Conservation (phyloP, 768 basidiomycete species). For the Tylopilus subfusipes region DNA sequence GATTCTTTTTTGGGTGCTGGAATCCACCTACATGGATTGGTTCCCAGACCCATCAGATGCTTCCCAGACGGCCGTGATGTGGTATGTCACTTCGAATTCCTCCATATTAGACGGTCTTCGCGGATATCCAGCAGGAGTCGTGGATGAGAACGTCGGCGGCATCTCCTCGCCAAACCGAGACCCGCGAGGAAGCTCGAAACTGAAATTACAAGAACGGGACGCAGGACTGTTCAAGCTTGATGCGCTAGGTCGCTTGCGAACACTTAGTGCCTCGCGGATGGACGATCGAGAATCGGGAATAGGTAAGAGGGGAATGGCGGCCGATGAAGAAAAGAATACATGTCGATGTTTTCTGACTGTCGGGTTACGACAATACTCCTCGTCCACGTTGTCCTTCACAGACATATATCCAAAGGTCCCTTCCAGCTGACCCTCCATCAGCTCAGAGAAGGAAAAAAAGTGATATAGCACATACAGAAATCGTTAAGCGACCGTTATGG, state of each 20-base stretch:
- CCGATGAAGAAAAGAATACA: conserved; percentile 49
- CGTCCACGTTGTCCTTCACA: conserved; percentile 16
- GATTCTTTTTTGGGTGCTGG: not conserved
- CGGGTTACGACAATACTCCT: conserved; percentile 21
- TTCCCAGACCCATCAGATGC: conserved; percentile 42
- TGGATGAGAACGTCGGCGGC: conserved; percentile 53
- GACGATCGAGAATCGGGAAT: conserved; percentile 20
- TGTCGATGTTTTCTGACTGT: conserved; percentile 34
- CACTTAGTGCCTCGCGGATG: conserved; percentile 33
- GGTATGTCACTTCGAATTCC: conserved; percentile 49
- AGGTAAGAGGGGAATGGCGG: conserved; percentile 38
- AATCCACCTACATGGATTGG: conserved; percentile 46
- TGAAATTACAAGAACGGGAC: conserved; percentile 41
- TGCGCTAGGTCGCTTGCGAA: conserved; percentile 47
- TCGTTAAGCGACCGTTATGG: conserved; percentile 52
- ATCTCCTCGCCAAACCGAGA: conserved; percentile 52
- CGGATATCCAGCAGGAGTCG: conserved; percentile 29
- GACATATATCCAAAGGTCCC: conserved; percentile 52
- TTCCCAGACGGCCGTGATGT: conserved; percentile 57
- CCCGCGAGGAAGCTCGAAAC: conserved; percentile 53
- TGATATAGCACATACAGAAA: conserved; percentile 42
- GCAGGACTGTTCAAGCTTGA: conserved; percentile 36
- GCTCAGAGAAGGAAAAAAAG: not conserved
- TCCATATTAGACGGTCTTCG: conserved; percentile 31
- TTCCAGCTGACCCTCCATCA: conserved; percentile 47